Base-by-base conservation (phyloP, 345 rosid species). In the Salix exigua region DNA sequence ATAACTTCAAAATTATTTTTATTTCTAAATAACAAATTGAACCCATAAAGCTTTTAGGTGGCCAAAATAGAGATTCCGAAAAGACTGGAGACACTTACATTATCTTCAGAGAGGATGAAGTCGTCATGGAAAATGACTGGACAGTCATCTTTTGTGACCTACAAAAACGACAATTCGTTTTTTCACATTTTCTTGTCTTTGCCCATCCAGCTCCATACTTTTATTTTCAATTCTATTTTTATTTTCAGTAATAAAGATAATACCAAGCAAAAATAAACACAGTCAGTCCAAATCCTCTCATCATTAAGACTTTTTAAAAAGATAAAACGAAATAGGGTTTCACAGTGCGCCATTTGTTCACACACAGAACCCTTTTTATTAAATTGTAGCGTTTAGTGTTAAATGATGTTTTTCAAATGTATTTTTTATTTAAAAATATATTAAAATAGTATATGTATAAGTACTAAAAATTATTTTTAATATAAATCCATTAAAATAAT, bases 91-190 rank as follows among this genome's bases (percentile, higher is more conserved):
- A 46, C 73, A 80, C 98, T 87, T 83, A 95, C 99, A 62, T 96
- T 86, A 14, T 92, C 97, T 83, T 88, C 83, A 11, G 92, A 88
- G 80, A 88, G 80, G 89, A 95, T 88, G 71, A 90, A 81, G 75
- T 91, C 78, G 85, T 95, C 99, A 77, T 95, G 99, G 87, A 93
- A 95, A 81, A 95, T 95, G 82, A 95, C 88, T 2, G 99, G 99
- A 86, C 91, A 90, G 79, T 84, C 94, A 83, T 96, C 99, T 66
- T 81, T 89, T 35, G 99, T 96, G 80, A 96, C 99, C 99, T 93
- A 75, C 87, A 92, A 86, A 86, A 85, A 80, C 71, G 79, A 84
- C 72, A 73, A 23, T 23, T 18, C 51, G 51, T 75, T 67, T 73
- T 65, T 68, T 81, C 75, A 81, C 60, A 75, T 71, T 50, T 46